Percentiles rank a stretch among this genome's conserved stretches.
These are phyloP conservation scores for Sisymbrium irio DNA, from an alignment of 345 rosid species.

Conservation along the genomic window DNA sequence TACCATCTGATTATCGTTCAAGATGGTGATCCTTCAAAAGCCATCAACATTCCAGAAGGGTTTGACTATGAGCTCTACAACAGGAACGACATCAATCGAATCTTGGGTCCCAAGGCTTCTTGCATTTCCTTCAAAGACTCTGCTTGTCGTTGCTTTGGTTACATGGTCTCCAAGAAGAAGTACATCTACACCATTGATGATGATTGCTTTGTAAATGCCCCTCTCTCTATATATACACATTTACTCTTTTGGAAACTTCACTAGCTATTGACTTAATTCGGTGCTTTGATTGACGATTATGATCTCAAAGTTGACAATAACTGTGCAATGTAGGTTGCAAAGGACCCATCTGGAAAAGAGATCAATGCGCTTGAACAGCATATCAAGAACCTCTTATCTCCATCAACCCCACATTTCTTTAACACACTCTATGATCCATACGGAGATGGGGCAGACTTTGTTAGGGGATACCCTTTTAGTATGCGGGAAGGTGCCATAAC, in stretches of 20 bases:
- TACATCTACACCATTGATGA: constrained; percentile 63
- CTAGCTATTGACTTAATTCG: neutral
- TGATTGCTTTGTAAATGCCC: constrained; percentile 54
- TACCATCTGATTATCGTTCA: constrained; percentile 36
- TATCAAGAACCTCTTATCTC: constrained; percentile 63
- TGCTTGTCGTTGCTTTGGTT: constrained; percentile 61
- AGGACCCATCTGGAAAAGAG: constrained; percentile 72
- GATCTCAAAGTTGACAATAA: neutral
- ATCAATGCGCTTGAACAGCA: constrained; percentile 88
- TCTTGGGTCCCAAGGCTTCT: constrained; percentile 35
- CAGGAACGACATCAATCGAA: constrained; percentile 31
- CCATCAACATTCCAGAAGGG: constrained; percentile 26
- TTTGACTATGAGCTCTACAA: constrained; percentile 34
- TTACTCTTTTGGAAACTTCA: neutral
- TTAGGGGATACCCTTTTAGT: constrained; percentile 88
- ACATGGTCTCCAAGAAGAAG: constrained; percentile 60
- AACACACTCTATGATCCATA: constrained; percentile 83
- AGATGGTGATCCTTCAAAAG: constrained; percentile 35
- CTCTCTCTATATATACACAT: neutral
- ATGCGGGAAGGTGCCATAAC: constrained; percentile 79
- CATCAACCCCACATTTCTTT: constrained; percentile 78
- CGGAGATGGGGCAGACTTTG: constrained; percentile 74
- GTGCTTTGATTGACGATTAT: neutral
- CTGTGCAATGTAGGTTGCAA: constrained; percentile 58
- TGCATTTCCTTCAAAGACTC: constrained; percentile 37